Base-by-base conservation (phyloP, 176 grass and related monocot genomes). In the Oryza glumipatula region DNA sequence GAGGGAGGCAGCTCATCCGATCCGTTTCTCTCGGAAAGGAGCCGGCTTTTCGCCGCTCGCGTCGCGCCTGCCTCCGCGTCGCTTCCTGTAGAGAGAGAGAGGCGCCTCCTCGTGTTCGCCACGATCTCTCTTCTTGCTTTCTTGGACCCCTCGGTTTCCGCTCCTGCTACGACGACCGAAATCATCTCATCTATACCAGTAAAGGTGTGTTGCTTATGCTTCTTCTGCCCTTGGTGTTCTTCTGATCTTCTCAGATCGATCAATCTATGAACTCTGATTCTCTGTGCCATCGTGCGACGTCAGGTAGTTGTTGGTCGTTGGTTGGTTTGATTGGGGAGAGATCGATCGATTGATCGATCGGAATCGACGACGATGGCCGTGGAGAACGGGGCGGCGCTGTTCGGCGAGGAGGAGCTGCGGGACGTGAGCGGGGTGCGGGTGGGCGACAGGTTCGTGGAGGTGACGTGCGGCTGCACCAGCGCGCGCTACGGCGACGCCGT, bases 381-480 rank as follows among this genome's bases (percentile, higher is more conserved):
- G 32, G 49, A n/a, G 52, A 38, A 60, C 51, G 73, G 47, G 11
- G 69, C 14, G 2, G 61, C 71, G 71, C 81, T 93, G 80, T 93
- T 93, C 85, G 46, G 84, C n/a, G 87, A 86, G 56, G 91, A 89
- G 64, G 87, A 89, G 85, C 64, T 93, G 72, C 73, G 63, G 72
- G 84, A 52, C 13, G 65, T 93, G 76, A 89, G 84, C 51, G 87
- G 91, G 52, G 38, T 89, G 79, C 89, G 86, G 63, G 56, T 23
- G 76, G 79, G 87, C 72, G 54, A 58, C 17, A 58, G 89, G 22
- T 89, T 68, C 46, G 67, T 93, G 11, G 80, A 93, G 74, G 91
- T 93, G 41, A 87, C 84, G 48, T 93, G 91, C 78, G 91, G 91
- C 23, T 93, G 91, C 87, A 89, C 91, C 67, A 89, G 91, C 80